These are phyloP conservation scores for Gloeostereum incarnatum DNA, from an alignment of 768 basidiomycete species.

Conservation along the genomic window DNA sequence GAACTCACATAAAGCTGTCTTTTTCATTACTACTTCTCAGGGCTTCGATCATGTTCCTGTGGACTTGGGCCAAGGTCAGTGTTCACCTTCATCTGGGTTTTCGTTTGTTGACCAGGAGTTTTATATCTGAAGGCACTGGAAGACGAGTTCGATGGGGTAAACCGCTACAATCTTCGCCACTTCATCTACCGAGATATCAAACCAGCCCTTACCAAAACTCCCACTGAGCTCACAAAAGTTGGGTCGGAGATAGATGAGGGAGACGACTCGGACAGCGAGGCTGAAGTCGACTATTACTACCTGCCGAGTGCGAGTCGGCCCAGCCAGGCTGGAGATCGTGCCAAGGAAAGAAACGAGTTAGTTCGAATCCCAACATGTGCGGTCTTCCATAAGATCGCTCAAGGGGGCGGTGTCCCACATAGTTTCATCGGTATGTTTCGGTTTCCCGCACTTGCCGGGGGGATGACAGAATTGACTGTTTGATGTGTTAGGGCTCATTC, in stretches of 20 bases:
- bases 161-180: constrained; percentile 43
- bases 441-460: too few relatives aligned
- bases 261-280: constrained; percentile 14
- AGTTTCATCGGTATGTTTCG: constrained; percentile 38
- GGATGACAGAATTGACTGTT: not conserved
- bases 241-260: constrained; percentile 11
- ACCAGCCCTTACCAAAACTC: constrained; percentile 7
- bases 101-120: not conserved
- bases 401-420: constrained; percentile 51
- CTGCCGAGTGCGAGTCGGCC: constrained; percentile 7
- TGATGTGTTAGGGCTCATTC: constrained; percentile 35
- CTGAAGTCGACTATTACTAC: constrained; percentile 18
- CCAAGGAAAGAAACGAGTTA: constrained; percentile 15
- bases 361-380: constrained; percentile 42
- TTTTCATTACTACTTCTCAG: constrained; percentile 14
- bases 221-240: constrained; percentile 10
- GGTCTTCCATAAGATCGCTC: constrained; percentile 47
- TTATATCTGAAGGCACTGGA: constrained; percentile 34
- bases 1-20: not conserved
- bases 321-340: constrained; percentile 5
- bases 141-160: constrained; percentile 48
- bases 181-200: constrained; percentile 34
- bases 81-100: too few relatives aligned
- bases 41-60: constrained; percentile 42
- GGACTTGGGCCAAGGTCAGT: constrained; percentile 54